A percentile compares a stretch with the other conserved stretches of the same genome.
Evolutionary conservation across 2,329 filamentous ascomycete genomes (phyloP).

Genomic region (Hypoxylon rubiginosum): DNA sequence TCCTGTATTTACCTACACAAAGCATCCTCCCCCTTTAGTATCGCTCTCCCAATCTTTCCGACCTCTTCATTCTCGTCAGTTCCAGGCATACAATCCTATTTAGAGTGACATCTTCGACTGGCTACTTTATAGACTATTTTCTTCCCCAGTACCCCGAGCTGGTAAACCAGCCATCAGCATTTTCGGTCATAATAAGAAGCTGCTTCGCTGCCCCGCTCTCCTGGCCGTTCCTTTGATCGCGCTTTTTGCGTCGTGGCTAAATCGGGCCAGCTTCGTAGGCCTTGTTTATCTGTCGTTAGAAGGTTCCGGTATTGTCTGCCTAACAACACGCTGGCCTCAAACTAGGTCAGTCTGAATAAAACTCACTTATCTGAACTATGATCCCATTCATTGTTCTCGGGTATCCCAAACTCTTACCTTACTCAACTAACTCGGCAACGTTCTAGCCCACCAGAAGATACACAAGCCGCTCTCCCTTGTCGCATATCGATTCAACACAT

Average conservation of each 20-base stretch:
- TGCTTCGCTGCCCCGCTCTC: slow-evolving; percentile 35
- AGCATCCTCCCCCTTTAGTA: slow-evolving; percentile 25
- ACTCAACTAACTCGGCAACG: slow-evolving; percentile 11
- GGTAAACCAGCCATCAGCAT: slow-evolving; percentile 18
- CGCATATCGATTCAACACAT: slow-evolving; percentile 36
- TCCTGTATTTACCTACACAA: slow-evolving; percentile 21
- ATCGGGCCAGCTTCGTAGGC: slow-evolving; percentile 30
- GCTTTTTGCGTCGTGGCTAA: slow-evolving; percentile 37
- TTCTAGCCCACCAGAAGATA: slow-evolving; percentile 16
- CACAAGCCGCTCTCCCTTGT: slow-evolving; percentile 31
- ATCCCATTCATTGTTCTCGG: background rate
- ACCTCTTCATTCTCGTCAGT: slow-evolving; percentile 28
- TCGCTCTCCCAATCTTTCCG: slow-evolving; percentile 21
- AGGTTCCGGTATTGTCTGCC: slow-evolving; percentile 29
- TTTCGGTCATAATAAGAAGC: slow-evolving; percentile 15
- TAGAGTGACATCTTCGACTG: slow-evolving; percentile 1
- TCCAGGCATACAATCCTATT: slow-evolving; percentile 19
- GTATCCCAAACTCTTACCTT: slow-evolving; percentile 3
- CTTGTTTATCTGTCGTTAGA: slow-evolving; percentile 22
- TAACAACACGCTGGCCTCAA: slow-evolving; percentile 41
- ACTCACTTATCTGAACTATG: slow-evolving; percentile 4
- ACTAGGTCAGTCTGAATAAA: slow-evolving; percentile 18
- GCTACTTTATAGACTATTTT: slow-evolving; percentile 12
- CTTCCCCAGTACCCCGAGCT: slow-evolving; percentile 9
- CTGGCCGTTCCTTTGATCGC: slow-evolving; percentile 28